Conservation (phyloP, 805 yeast species). For the Saccharomycopsis selenospora region DNA sequence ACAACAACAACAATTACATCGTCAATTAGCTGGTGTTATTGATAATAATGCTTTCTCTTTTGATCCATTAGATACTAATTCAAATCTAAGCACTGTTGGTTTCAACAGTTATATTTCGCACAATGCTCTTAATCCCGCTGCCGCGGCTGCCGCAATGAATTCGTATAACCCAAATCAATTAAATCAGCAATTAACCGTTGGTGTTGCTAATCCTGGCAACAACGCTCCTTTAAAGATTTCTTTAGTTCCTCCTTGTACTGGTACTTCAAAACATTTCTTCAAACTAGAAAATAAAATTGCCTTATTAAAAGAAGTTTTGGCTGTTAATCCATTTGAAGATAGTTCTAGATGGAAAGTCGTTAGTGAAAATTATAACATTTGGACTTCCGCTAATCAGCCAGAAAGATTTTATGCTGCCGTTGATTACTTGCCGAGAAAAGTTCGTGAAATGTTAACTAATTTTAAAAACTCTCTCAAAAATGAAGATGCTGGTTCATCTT, state of each 20-base stretch:
- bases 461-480: slow-evolving; percentile 14
- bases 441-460: slow-evolving; percentile 18
- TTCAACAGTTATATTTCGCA: slow-evolving; percentile 2
- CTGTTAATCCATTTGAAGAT: slow-evolving; percentile 20
- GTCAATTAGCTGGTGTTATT: not conserved
- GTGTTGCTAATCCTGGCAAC: too few species aligned
- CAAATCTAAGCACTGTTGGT: slow-evolving; percentile 1
- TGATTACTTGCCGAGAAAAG: slow-evolving; percentile 21
- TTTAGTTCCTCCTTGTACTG: slow-evolving; percentile 18
- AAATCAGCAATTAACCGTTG: not conserved
- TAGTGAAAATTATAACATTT: slow-evolving; percentile 20
- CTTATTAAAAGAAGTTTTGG: slow-evolving; percentile 19
- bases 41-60: not conserved
- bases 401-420: slow-evolving; percentile 21
- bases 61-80: slow-evolving; percentile 3
- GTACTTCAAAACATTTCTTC: slow-evolving; percentile 20
- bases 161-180: not conserved
- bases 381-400: slow-evolving; percentile 21
- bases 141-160: not conserved
- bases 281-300: slow-evolving; percentile 21
- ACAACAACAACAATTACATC: not conserved
- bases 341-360: slow-evolving; percentile 16
- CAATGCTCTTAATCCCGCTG: slow-evolving; percentile 1
- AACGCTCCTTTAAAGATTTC: not conserved
- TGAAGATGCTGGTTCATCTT: not conserved